Conservation (phyloP, 2,329 filamentous ascomycete species). For the Aspergillus awamori region DNA sequence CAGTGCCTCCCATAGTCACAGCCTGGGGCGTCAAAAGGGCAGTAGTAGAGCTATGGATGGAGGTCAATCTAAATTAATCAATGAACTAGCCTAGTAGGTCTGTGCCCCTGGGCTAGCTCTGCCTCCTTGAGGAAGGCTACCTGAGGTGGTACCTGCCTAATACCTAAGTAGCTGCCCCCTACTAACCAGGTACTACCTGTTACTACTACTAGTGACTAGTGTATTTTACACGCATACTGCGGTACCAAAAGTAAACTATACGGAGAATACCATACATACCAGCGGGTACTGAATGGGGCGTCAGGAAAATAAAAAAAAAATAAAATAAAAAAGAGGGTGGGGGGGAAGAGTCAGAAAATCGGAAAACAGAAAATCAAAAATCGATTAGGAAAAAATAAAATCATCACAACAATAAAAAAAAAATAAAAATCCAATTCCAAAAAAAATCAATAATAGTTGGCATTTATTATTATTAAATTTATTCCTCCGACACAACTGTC, state of each 20-base stretch:
- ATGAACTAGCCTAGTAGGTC: background rate
- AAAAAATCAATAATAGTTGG: conserved; percentile 10
- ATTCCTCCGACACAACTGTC: conserved; percentile 37
- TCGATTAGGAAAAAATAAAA: conserved; percentile 11
- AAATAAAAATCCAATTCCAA: conserved; percentile 1
- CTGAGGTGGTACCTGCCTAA: conserved; percentile 5
- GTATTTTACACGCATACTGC: background rate
- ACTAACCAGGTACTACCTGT: background rate
- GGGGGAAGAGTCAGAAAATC: background rate
- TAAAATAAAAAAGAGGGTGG: background rate
- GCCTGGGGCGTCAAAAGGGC: too few relatives aligned
- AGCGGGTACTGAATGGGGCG: background rate
- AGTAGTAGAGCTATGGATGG: background rate
- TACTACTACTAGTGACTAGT: background rate
- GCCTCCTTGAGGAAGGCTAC: background rate
- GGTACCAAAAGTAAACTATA: background rate
- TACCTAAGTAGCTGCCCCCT: background rate
- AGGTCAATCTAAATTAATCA: background rate
- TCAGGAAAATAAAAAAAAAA: conserved; percentile 4
- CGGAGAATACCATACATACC: conserved; percentile 9
- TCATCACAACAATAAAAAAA: conserved; percentile 7
- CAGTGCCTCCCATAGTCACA: background rate
- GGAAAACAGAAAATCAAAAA: conserved; percentile 12
- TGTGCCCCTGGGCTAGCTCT: conserved; percentile 3
- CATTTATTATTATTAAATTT: conserved; percentile 20